A percentile compares a stretch with the other conserved stretches of the same genome.
phyloP scores from a whole-genome alignment of 352 stramenopile genomes.

The Globisporangium canariense region DNA sequence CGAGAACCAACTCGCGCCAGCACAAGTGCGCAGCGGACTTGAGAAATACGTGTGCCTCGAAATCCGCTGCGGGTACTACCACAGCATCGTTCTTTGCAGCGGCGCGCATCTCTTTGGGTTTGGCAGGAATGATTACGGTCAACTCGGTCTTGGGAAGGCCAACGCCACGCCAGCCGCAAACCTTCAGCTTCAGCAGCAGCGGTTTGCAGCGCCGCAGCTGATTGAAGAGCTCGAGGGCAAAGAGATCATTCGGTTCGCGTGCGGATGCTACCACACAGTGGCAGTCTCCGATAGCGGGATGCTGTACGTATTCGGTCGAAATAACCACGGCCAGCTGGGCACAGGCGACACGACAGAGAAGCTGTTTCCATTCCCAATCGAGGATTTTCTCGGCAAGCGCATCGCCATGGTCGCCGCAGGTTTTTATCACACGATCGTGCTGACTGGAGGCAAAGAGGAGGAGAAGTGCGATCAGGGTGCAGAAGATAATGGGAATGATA shows the following conservation, averaged over 20 bases:
- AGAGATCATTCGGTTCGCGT: constrained; percentile 80
- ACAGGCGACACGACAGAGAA: constrained; percentile 89
- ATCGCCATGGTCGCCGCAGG: constrained; percentile 87
- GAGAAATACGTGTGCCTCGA: constrained; percentile 73
- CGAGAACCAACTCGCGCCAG: constrained; percentile 62
- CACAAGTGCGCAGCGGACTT: constrained; percentile 45
- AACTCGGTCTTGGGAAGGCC: constrained; percentile 79
- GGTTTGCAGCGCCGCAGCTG: constrained; percentile 51
- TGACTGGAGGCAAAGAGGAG: constrained; percentile 76
- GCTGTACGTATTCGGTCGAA: constrained; percentile 92
- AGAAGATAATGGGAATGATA: constrained; percentile 4
- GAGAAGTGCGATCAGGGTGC: constrained; percentile 26
- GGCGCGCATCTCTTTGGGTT: constrained; percentile 81
- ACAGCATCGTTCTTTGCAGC: constrained; percentile 80
- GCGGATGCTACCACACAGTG: constrained; percentile 91
- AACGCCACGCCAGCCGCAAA: constrained; percentile 35
- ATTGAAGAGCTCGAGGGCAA: constrained; percentile 80
- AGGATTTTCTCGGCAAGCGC: constrained; percentile 88
- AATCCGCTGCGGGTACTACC: constrained; percentile 91
- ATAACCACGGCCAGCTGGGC: constrained; percentile 93
- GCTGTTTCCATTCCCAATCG: constrained; percentile 80
- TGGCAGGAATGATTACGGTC: constrained; percentile 93
- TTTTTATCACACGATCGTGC: constrained; percentile 93
- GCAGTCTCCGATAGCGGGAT: constrained; percentile 86
- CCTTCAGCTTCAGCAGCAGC: constrained; percentile 67